Evolutionary conservation across 768 basidiomycete species (phyloP).

Genomic region (Hygrocybe punicea): DNA sequence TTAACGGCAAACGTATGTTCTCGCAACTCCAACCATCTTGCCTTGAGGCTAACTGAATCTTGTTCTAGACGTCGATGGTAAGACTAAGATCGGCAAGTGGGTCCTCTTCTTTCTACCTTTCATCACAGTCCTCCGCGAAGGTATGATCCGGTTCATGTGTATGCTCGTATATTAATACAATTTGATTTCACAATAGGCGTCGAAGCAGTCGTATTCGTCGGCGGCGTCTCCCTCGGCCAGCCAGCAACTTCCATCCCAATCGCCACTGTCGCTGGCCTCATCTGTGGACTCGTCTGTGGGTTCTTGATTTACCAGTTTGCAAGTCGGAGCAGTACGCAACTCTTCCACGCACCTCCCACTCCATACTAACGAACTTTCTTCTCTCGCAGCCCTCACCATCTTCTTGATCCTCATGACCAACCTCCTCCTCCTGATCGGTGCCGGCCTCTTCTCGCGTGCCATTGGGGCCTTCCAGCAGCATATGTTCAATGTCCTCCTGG

Average conservation of each 20-base stretch:
- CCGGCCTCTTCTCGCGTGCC: conserved; percentile 84
- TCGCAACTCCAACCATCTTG: neutral
- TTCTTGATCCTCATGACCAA: conserved; percentile 94
- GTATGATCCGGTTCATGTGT: conserved; percentile 30
- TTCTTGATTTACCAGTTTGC: conserved; percentile 78
- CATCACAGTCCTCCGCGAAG: conserved; percentile 91
- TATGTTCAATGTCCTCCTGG: conserved; percentile 64
- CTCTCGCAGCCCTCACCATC: conserved; percentile 58
- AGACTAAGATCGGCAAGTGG: conserved; percentile 68
- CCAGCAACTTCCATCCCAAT: conserved; percentile 84
- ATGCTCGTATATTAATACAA: neutral
- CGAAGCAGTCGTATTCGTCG: conserved; percentile 91
- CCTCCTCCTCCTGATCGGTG: conserved; percentile 87
- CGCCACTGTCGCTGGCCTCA: conserved; percentile 79
- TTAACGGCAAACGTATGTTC: conserved; percentile 54
- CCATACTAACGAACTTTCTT: too few species aligned
- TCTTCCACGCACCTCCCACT: too few species aligned
- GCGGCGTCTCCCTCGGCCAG: conserved; percentile 85
- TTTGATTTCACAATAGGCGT: conserved; percentile 56
- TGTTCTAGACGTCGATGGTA: conserved; percentile 43
- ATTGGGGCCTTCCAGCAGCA: conserved; percentile 71
- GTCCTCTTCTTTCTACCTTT: conserved; percentile 85
- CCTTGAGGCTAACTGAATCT: neutral
- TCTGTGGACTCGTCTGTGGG: conserved; percentile 73
- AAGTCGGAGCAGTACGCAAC: conserved; percentile 58